A percentile compares a stretch with the other conserved stretches of the same genome.
Conservation (phyloP, 2,329 filamentous ascomycete genomes). For the Cladosporium austrohemisphaericum region DNA sequence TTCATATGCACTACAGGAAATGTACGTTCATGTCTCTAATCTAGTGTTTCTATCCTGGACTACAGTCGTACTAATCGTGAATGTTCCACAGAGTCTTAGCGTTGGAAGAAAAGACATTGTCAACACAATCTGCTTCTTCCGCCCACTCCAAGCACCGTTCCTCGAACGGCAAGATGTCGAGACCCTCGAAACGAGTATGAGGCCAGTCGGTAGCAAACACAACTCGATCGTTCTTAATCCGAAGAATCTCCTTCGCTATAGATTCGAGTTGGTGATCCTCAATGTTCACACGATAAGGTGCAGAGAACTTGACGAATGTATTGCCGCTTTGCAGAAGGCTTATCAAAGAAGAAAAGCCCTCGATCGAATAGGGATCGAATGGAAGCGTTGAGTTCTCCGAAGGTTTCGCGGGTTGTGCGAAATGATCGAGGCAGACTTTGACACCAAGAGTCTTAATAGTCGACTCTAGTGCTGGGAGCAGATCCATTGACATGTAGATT, state of each 20-base stretch:
- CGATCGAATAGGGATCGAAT: constrained; percentile 37
- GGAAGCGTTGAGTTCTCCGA: constrained; percentile 32
- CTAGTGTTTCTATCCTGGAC: too few species aligned
- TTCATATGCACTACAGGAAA: too few species aligned
- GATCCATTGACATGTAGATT: constrained; percentile 27
- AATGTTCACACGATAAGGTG: constrained; percentile 53
- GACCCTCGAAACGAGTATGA: constrained; percentile 57
- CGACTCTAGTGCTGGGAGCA: constrained; percentile 45
- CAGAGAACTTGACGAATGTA: constrained; percentile 58
- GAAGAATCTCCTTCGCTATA: constrained; percentile 49
- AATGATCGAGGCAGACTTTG: constrained; percentile 58
- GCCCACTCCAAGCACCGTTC: constrained; percentile 52
- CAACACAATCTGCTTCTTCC: constrained; percentile 41
- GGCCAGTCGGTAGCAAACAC: constrained; percentile 64
- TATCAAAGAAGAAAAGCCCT: constrained; percentile 50
- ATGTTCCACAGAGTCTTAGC: constrained; percentile 48
- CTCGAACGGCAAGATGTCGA: constrained; percentile 55
- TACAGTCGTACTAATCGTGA: neutral
- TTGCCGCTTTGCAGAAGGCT: constrained; percentile 45
- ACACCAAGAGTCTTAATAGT: constrained; percentile 48
- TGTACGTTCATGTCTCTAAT: too few species aligned
- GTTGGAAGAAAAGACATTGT: constrained; percentile 54
- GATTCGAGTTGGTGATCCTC: constrained; percentile 46
- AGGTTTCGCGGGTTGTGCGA: constrained; percentile 47
- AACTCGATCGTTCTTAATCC: constrained; percentile 43